Evolutionary conservation across 2,329 filamentous ascomycete species (phyloP), one percentile per base, ranked within the genome.

Genomic region (Phialophora tarda): DNA sequence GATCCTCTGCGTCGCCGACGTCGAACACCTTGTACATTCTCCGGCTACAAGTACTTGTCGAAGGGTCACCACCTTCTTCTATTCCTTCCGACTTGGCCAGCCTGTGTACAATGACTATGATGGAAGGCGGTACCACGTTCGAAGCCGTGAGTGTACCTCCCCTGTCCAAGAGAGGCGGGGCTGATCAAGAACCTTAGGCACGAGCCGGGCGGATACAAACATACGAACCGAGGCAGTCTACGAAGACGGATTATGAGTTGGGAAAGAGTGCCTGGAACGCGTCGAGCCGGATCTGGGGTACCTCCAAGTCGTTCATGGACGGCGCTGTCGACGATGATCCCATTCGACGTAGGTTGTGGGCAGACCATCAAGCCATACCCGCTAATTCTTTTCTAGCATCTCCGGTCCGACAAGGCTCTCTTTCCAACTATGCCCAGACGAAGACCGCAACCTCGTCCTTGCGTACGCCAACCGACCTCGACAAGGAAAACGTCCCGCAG

Each of bases 231-330:
- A 65, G 48, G 21, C 48, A 53, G 26, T 55, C 66, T 24, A 59
- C 63, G 65, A 76, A 77, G 7, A 78, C 79, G 62, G 76, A 78
- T n/a, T 83, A 83, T 72, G 78, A 78, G 21, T 76, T 75, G 69
- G 77, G 77, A 50, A 81, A 79, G 63, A 71, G 78, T 38, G 78
- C 77, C 71, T 78, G 80, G 81, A 78, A 80, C 48, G 24, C 66
- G 32, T 51, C 64, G 75, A 73, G 75, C 75, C 81, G 78, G 34
- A 85, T 87, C 50, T 88, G 86, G 86, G 81, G 81, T 12, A 83
- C 79, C 68, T 64, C 61, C 41, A 77, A 78, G 76, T 81, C 81
- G 17, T 79, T 83, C 66, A 79, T 79, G 26, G 81, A 80, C 73
- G 77, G 77, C 75, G 79, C 78, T 66, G 81, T 77, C 72, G 84